A percentile compares a stretch with the other conserved stretches of the same genome.
Conservation (phyloP, 2,329 filamentous ascomycete genomes). For the Graphiopsis chlorocephala region DNA sequence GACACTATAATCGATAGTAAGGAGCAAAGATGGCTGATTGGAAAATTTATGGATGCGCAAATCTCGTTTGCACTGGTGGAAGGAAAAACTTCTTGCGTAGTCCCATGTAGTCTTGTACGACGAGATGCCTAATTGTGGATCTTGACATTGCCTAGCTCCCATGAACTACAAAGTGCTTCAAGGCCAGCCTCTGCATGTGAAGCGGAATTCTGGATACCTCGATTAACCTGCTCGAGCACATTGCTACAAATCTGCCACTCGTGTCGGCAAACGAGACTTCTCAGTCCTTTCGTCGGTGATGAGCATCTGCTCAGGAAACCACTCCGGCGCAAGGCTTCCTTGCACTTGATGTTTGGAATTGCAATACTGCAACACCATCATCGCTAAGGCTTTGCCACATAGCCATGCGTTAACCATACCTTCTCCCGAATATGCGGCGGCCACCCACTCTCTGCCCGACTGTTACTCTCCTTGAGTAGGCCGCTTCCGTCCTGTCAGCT, state of each 20-base stretch:
- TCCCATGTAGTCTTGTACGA: background rate
- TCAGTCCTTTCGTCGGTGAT: background rate
- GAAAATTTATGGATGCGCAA: background rate
- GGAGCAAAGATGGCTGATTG: background rate
- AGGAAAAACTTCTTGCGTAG: background rate
- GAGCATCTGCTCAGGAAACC: background rate
- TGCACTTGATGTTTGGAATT: background rate
- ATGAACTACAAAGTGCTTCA: background rate
- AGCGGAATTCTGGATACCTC: background rate
- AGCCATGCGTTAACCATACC: conserved; percentile 26
- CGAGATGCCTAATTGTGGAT: background rate
- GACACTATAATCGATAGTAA: background rate
- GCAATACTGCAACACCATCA: conserved; percentile 20
- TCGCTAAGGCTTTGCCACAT: conserved; percentile 24
- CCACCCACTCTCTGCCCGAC: conserved; percentile 19
- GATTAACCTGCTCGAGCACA: background rate
- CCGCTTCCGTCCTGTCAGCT: conserved; percentile 16
- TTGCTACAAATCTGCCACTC: background rate
- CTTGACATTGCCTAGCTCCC: background rate
- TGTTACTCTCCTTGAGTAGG: background rate
- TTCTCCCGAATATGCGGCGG: conserved; percentile 25
- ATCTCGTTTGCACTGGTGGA: background rate
- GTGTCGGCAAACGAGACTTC: background rate
- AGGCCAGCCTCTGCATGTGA: background rate
- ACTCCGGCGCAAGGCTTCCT: background rate